Evolutionary conservation across 140 eudicot species (phyloP).

Genomic region (Artemisia princeps): DNA sequence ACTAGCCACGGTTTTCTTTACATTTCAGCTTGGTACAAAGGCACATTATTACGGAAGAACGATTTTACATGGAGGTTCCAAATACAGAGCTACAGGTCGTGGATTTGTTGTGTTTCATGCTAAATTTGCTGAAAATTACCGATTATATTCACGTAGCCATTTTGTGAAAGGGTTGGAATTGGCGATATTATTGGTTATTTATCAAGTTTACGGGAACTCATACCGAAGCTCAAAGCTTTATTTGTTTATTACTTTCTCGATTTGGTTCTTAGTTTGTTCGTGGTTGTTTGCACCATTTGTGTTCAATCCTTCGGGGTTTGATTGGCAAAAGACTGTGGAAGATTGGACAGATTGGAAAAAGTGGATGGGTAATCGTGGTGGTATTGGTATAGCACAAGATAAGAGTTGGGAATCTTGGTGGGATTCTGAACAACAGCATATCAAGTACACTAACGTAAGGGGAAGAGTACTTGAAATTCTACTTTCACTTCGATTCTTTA

Average conservation of each 20-base stretch:
- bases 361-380: slow-evolving; percentile 99
- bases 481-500: slow-evolving; percentile 81
- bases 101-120: slow-evolving; percentile 98
- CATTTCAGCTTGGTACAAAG: slow-evolving; percentile 95
- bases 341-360: slow-evolving; percentile 98
- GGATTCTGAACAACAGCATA: slow-evolving; percentile 88
- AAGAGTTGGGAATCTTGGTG: slow-evolving; percentile 99
- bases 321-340: slow-evolving; percentile 97
- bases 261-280: slow-evolving; percentile 84
- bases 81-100: slow-evolving; percentile 94
- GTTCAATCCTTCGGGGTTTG: slow-evolving; percentile 95
- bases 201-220: slow-evolving; percentile 74
- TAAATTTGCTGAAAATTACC: slow-evolving; percentile 83
- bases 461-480: slow-evolving; percentile 75
- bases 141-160: slow-evolving; percentile 89
- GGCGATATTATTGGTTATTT: slow-evolving; percentile 57
- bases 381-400: slow-evolving; percentile 72
- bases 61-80: slow-evolving; percentile 86
- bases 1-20: slow-evolving; percentile 82
- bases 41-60: slow-evolving; percentile 93
- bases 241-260: slow-evolving; percentile 72
- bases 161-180: slow-evolving; percentile 90
- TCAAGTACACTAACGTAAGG: slow-evolving; percentile 68
- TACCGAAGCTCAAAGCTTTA: slow-evolving; percentile 65
- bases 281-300: slow-evolving; percentile 96